These are phyloP conservation scores for Pholiota microspora DNA, from an alignment of 768 basidiomycete species.

Conservation along the genomic window DNA sequence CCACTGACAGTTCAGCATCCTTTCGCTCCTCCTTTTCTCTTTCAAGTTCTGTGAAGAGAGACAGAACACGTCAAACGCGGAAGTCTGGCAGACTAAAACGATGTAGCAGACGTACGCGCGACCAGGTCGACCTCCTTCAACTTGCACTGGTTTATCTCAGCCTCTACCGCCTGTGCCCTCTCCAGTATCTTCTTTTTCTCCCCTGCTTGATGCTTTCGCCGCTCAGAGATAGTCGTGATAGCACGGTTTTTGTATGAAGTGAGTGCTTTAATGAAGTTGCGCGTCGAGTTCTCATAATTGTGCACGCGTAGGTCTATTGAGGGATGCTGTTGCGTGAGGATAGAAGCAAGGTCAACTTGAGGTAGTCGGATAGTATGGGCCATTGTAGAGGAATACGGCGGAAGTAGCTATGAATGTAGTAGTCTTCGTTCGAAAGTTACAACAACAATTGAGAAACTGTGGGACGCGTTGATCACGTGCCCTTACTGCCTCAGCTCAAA, in stretches of 20 bases:
- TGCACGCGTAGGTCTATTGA: slow-evolving; percentile 63
- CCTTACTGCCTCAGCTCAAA: too few species aligned
- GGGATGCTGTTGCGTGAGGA: slow-evolving; percentile 55
- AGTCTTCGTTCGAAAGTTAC: background rate
- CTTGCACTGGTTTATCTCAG: slow-evolving; percentile 74
- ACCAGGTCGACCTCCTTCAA: slow-evolving; percentile 77
- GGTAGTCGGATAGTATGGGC: slow-evolving; percentile 35
- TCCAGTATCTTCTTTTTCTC: slow-evolving; percentile 66
- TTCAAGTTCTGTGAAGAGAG: slow-evolving; percentile 47
- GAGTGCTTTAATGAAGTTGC: slow-evolving; percentile 72
- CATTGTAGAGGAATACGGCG: slow-evolving; percentile 11
- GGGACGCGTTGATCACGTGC: slow-evolving; percentile 1
- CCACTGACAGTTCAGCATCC: slow-evolving; percentile 61
- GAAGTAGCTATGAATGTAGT: background rate
- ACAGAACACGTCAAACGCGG: background rate
- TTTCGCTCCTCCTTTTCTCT: slow-evolving; percentile 72
- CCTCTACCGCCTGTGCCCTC: slow-evolving; percentile 58
- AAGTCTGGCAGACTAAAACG: background rate
- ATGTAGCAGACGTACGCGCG: slow-evolving; percentile 48
- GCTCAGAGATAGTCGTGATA: slow-evolving; percentile 65
- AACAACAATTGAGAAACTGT: background rate
- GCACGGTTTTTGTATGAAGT: slow-evolving; percentile 71
- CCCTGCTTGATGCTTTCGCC: slow-evolving; percentile 56
- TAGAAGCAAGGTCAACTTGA: slow-evolving; percentile 59
- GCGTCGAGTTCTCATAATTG: slow-evolving; percentile 62